Percentiles rank a stretch among this genome's conserved stretches.
These are phyloP conservation scores for Euptelea pleiosperma DNA, from an alignment of 164 flowering plant species.

Conservation along the genomic window DNA sequence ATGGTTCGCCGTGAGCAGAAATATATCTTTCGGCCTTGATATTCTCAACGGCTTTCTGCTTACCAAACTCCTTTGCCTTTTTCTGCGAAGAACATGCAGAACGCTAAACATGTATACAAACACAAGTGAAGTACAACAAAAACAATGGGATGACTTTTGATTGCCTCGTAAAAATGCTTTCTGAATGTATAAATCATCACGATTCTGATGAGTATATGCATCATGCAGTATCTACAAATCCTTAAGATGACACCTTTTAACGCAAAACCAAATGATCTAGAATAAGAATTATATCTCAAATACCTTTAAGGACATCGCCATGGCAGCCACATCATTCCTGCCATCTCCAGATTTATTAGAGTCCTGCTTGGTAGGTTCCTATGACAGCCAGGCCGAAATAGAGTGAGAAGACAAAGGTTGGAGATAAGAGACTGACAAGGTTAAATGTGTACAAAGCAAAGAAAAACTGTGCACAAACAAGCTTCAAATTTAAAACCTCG, in stretches of 20 bases:
- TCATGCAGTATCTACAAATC: too few species aligned
- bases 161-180: neutral
- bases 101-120: neutral
- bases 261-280: neutral
- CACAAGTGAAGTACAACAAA: neutral
- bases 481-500: conserved; percentile 35
- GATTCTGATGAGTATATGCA: too few species aligned
- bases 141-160: neutral
- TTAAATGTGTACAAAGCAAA: neutral
- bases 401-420: neutral
- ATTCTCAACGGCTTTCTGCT: conserved; percentile 41
- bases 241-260: too few species aligned
- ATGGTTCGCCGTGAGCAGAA: conserved; percentile 33
- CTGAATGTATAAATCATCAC: neutral
- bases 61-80: conserved; percentile 59
- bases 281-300: neutral
- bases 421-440: too few species aligned
- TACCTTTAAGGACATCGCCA: conserved; percentile 79
- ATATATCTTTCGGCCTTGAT: conserved; percentile 53
- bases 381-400: conserved; percentile 7
- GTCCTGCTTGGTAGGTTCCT: conserved; percentile 50
- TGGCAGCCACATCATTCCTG: conserved; percentile 43
- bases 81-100: conserved; percentile 34
- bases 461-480: neutral
- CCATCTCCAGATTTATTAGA: conserved; percentile 25